phyloP scores from a whole-genome alignment of 768 basidiomycete genomes.

The Serendipita sp. region DNA sequence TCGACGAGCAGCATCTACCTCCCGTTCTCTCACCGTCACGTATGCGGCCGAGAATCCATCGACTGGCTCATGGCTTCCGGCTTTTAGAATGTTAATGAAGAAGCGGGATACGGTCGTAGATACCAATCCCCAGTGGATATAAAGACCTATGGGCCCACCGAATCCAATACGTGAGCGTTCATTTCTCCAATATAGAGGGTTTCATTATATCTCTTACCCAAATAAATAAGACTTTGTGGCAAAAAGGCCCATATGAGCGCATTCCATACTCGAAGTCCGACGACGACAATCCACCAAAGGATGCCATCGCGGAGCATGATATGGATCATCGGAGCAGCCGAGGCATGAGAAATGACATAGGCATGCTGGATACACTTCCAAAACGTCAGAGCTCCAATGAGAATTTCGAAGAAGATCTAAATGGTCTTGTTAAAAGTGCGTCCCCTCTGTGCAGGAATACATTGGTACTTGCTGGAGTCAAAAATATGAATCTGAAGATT shows the following conservation, averaged over 20 bases:
- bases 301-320: neutral
- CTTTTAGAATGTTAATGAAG: neutral
- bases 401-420: neutral
- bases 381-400: constrained; percentile 1
- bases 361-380: constrained; percentile 3
- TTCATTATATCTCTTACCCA: neutral
- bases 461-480: neutral
- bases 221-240: neutral
- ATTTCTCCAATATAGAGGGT: too few species aligned
- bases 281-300: neutral
- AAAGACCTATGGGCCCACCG: neutral
- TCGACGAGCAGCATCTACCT: neutral
- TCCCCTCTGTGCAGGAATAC: too few species aligned
- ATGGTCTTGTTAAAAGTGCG: too few species aligned
- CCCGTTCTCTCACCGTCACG: neutral
- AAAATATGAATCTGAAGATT: neutral
- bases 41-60: neutral
- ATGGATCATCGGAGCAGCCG: neutral
- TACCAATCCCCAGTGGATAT: neutral
- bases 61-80: neutral
- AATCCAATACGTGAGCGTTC: too few species aligned
- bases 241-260: constrained; percentile 1
- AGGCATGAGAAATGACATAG: neutral
- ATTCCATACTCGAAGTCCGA: neutral
- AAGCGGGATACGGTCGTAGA: neutral